Conservation (phyloP, 441 rosid species). For the Gossypium davidsonii region DNA sequence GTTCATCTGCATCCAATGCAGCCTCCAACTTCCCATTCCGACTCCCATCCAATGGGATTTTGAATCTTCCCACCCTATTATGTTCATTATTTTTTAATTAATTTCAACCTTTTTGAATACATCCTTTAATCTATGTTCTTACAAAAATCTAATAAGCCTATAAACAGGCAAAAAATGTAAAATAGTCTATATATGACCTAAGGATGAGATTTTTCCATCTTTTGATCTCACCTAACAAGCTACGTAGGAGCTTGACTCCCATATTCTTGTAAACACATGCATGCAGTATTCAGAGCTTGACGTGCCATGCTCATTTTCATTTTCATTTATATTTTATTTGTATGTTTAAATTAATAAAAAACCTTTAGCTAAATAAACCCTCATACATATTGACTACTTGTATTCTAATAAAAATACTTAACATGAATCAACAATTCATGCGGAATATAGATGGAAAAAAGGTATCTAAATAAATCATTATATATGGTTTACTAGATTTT, state of each 20-base stretch:
- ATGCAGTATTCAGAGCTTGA: constrained; percentile 3
- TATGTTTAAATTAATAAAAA: too few species aligned
- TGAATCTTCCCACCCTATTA: constrained; percentile 78
- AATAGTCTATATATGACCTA: neutral
- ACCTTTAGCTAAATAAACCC: too few species aligned
- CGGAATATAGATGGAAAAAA: too few species aligned
- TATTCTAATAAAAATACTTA: too few species aligned
- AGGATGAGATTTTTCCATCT: constrained; percentile 1
- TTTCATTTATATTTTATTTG: neutral
- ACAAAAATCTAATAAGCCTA: neutral
- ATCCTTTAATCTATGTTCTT: neutral
- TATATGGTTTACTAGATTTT: too few species aligned
- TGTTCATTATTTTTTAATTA: neutral
- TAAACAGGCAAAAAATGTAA: too few species aligned
- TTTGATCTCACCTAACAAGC: neutral
- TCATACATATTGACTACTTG: too few species aligned
- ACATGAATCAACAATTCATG: too few species aligned
- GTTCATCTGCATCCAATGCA: constrained; percentile 78
- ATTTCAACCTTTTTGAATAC: neutral
- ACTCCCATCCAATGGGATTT: constrained; percentile 78
- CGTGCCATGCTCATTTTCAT: neutral
- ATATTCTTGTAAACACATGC: constrained; percentile 2
- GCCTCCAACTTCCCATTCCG: constrained; percentile 62
- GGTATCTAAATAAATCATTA: too few species aligned
- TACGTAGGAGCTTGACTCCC: neutral